These are phyloP conservation scores for Alternaria gaisen DNA, from an alignment of 2,329 filamentous ascomycete species.

Conservation along the genomic window DNA sequence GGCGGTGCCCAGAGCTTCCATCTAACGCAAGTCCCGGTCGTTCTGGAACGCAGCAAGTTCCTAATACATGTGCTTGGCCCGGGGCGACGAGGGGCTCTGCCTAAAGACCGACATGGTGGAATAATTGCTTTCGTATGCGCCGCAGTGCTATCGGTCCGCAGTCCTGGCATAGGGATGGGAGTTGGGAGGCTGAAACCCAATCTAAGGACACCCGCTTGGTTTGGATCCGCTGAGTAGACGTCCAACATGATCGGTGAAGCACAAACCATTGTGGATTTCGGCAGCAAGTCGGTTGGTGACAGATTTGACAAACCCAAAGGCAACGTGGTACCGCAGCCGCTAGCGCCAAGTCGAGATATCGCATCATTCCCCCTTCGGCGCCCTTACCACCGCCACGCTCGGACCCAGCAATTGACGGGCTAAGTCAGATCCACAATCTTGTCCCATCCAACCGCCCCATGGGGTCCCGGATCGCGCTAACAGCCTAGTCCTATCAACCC, in stretches of 20 bases:
- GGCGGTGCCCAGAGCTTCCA: conserved; percentile 37
- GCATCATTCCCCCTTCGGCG: conserved; percentile 9
- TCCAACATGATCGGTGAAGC: conserved; percentile 9
- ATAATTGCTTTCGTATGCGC: conserved; percentile 23
- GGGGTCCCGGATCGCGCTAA: conserved; percentile 39
- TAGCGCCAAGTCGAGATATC: conserved; percentile 20
- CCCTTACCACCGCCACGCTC: conserved; percentile 35
- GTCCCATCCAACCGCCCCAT: conserved; percentile 49
- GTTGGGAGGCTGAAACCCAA: conserved; percentile 31
- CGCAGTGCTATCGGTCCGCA: conserved; percentile 24
- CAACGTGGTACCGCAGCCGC: conserved; percentile 38
- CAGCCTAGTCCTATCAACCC: conserved; percentile 29
- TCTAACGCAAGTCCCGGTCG: conserved; percentile 35
- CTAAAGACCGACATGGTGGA: conserved; percentile 21
- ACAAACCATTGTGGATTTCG: not conserved
- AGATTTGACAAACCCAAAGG: conserved; percentile 27
- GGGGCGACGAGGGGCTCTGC: conserved; percentile 26
- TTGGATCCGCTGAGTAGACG: not conserved
- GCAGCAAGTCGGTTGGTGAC: conserved; percentile 5
- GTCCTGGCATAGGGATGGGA: conserved; percentile 2
- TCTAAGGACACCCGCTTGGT: conserved; percentile 12
- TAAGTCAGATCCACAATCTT: conserved; percentile 40
- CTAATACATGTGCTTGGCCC: conserved; percentile 46
- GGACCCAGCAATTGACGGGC: conserved; percentile 34
- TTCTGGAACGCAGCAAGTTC: conserved; percentile 48